Evolutionary conservation across 2,329 filamentous ascomycete genomes (phyloP).

Genomic region (Phialophora chinensis): DNA sequence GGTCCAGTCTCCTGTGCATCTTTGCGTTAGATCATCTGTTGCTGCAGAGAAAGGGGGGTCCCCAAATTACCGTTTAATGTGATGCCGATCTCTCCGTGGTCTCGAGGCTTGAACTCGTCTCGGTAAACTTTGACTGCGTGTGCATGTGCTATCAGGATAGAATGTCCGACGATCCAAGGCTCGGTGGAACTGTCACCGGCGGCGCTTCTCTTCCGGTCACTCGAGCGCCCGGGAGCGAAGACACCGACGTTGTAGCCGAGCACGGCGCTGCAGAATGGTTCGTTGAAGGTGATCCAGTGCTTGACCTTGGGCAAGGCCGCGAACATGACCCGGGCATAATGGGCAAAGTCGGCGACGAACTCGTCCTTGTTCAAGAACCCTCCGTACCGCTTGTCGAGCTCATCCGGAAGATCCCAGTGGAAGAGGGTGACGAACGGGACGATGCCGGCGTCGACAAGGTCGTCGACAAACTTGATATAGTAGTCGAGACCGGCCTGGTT

Average conservation of each 20-base stretch:
- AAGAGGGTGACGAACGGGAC: constrained; percentile 81
- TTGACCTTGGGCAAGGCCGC: constrained; percentile 76
- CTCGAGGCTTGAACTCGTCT: constrained; percentile 75
- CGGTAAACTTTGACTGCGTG: constrained; percentile 81
- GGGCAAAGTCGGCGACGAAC: constrained; percentile 79
- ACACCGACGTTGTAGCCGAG: constrained; percentile 78
- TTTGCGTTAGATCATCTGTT: neutral
- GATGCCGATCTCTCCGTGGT: constrained; percentile 82
- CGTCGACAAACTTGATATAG: constrained; percentile 80
- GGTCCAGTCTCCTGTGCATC: constrained; percentile 69
- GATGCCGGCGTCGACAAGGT: constrained; percentile 76
- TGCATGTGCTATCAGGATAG: constrained; percentile 78
- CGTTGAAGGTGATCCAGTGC: constrained; percentile 90
- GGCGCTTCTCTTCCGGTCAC: constrained; percentile 72
- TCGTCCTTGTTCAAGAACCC: constrained; percentile 81
- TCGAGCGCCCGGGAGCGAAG: constrained; percentile 82
- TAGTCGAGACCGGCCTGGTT: constrained; percentile 79
- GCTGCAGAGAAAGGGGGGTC: neutral
- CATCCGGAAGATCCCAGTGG: constrained; percentile 87
- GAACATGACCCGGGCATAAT: constrained; percentile 79
- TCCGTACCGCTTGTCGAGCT: constrained; percentile 78
- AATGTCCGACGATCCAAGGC: constrained; percentile 83
- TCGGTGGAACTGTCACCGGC: constrained; percentile 77
- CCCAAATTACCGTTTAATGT: constrained; percentile 72
- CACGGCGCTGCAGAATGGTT: constrained; percentile 84